Evolutionary conservation across 441 rosid genomes (phyloP), one percentile per base, ranked within the genome.

Genomic region (Bocquillonia castaneifolia): DNA sequence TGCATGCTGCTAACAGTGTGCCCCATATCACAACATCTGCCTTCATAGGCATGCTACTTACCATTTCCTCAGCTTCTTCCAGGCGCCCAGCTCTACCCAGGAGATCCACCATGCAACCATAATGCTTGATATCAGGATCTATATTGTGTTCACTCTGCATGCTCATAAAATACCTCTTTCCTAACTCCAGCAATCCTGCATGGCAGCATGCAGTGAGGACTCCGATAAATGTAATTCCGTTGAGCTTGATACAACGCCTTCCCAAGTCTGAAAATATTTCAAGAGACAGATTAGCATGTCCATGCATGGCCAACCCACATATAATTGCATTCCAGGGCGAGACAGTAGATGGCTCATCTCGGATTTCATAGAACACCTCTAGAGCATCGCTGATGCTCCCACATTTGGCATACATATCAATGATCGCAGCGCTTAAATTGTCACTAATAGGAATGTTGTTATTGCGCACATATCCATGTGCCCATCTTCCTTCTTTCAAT

Each of bases 301-400:
- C 98, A 59, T 90, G 95, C 71, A 81, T 63, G 1, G 96, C 95
- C 74, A 83, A 77, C 28, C 95, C 95, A 59, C 91, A 90, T 40
- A 92, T 86, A 51, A 90, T 85, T 9, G 95, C 87, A 77, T 90
- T 92, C 98, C 96, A 92, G 1, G 96, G 95, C 42, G 95, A 90
- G 61, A 87, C 78, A 18, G 83, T 77, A 14, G 73, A 60, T 40
- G 64, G 72, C 56, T 70, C 61, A 39, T 83, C 88, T 56, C 56
- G 78, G 63, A 88, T 76, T 67, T 72, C 74, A 71, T 70, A 67
- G 76, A 92, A 92, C 36, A 87, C 73, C 62, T 79, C 79, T 54
- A 90, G 70, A 50, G 93, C 95, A 59, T 80, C 66, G 57, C 74
- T 71, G 54, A 88, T 83, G 81, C 91, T 90, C 36, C 98, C 88